Evolutionary conservation across 495 filamentous ascomycete genomes (phyloP), one percentile per base, ranked within the genome.

Genomic region (Parachaetomium inaequale): DNA sequence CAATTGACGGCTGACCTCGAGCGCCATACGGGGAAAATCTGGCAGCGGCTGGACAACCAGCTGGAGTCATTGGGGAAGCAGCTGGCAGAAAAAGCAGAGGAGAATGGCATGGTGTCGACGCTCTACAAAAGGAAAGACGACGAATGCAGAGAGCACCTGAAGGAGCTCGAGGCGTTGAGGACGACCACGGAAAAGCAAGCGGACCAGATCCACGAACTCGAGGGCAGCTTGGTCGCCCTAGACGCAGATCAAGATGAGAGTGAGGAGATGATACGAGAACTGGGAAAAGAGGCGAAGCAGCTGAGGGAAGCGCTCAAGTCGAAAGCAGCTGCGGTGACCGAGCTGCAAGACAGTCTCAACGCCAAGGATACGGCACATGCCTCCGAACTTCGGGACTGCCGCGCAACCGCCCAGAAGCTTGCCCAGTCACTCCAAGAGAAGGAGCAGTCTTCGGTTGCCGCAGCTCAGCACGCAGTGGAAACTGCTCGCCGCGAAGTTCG

Each of bases 91-190:
- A 69, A 63, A 42, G 55, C 36, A 17, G 58, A 67, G 28, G 71
- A 71, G 49, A 70, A 69, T 26, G 64, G 59, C 21, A 66, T 59
- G 40, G 53, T 70, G 17, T 42, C 59, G 1, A 38, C 62, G 2
- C 61, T 63, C 15, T 50, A 67, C 28, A 62, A 65, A 26, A 59
- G 62, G 11, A 63, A 67, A 29, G 66, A 68, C 40, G 34, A 46
- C 6, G 51, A 60, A 43, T 67, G 61, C 32, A 32, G 53, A 28
- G 21, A 32, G 14, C 62, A 64, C 31, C 25, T 61, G 11, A n/a
- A 52, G 15, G 59, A 67, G 7, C 28, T 71, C 1, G 43, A 55
- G 29, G 38, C 17, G 3, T 1, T 68, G 38, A 53, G 52, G 23
- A 59, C 62, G 32, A 50, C 31, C 4, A 54, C 46, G 2, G 52